Conservation (phyloP, 768 basidiomycete species). For the Termitomyces sp. region DNA sequence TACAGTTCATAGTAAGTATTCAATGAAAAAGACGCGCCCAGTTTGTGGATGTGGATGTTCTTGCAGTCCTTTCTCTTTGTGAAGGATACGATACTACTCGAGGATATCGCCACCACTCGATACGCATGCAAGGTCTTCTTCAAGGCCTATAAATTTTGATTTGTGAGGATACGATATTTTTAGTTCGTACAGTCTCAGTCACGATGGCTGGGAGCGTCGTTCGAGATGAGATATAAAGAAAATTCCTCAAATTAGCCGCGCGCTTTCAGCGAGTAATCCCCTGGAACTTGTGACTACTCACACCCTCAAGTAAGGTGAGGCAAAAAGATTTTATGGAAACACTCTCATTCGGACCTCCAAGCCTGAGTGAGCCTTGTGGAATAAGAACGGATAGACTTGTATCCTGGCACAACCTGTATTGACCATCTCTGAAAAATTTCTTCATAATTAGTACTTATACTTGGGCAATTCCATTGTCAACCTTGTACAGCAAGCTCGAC, state of each 20-base stretch:
- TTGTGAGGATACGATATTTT: background rate
- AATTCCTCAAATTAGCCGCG: too few relatives aligned
- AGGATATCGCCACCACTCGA: constrained; percentile 37
- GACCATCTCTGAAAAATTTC: background rate
- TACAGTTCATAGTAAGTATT: background rate
- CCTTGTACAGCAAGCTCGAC: background rate
- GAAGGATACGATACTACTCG: constrained; percentile 49
- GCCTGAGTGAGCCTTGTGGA: too few relatives aligned
- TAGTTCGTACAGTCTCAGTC: background rate
- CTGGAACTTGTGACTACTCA: too few relatives aligned
- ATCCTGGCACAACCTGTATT: background rate
- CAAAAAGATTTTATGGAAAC: too few relatives aligned
- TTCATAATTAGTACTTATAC: too few relatives aligned
- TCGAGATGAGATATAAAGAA: background rate
- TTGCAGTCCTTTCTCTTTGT: constrained; percentile 51
- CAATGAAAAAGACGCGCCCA: constrained; percentile 17
- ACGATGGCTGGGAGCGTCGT: background rate
- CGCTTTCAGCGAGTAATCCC: too few relatives aligned
- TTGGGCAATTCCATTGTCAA: background rate
- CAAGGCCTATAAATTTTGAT: constrained; percentile 40
- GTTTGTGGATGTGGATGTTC: constrained; percentile 54
- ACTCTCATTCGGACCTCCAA: too few relatives aligned
- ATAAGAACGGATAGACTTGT: too few relatives aligned
- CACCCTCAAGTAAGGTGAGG: too few relatives aligned
- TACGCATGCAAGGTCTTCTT: constrained; percentile 23